Percentiles rank a stretch among this genome's conserved stretches.
phyloP scores from a whole-genome alignment of 257 asterid genomes.

The Fraxinus quadrangulata region DNA sequence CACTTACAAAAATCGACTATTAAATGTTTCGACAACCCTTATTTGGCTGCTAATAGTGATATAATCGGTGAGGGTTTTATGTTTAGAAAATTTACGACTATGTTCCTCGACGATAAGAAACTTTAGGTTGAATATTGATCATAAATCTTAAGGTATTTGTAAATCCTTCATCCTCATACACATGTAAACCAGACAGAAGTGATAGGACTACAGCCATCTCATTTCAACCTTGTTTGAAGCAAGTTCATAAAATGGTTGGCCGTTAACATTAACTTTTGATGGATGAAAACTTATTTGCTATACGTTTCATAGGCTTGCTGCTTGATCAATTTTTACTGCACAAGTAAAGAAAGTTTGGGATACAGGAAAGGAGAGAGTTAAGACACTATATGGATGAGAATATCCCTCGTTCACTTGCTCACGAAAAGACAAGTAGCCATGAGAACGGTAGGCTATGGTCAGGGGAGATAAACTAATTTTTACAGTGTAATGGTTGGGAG shows the following conservation, averaged over 20 bases:
- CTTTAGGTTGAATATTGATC: not conserved
- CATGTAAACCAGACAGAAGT: not conserved
- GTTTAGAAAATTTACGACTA: not conserved
- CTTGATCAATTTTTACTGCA: not conserved
- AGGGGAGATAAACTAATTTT: not conserved
- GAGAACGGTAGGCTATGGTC: not conserved
- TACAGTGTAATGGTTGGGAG: not conserved
- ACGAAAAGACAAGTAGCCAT: not conserved
- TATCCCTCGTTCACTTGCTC: not conserved
- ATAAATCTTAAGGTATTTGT: too few relatives aligned
- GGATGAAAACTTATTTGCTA: not conserved
- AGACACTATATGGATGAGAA: not conserved
- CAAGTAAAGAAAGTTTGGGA: not conserved
- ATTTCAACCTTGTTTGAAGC: not conserved
- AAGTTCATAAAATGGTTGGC: not conserved
- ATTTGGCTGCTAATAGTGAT: too few relatives aligned
- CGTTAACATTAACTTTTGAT: not conserved
- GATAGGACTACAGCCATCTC: not conserved
- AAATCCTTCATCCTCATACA: not conserved
- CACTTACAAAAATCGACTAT: too few relatives aligned
- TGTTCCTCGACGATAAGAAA: not conserved
- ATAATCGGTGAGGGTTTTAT: not conserved
- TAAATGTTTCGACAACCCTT: too few relatives aligned
- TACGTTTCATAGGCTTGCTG: not conserved
- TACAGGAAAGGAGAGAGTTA: not conserved